Conservation (phyloP, 1,284 basidiomycete species). For the Austroboletus niveus region DNA sequence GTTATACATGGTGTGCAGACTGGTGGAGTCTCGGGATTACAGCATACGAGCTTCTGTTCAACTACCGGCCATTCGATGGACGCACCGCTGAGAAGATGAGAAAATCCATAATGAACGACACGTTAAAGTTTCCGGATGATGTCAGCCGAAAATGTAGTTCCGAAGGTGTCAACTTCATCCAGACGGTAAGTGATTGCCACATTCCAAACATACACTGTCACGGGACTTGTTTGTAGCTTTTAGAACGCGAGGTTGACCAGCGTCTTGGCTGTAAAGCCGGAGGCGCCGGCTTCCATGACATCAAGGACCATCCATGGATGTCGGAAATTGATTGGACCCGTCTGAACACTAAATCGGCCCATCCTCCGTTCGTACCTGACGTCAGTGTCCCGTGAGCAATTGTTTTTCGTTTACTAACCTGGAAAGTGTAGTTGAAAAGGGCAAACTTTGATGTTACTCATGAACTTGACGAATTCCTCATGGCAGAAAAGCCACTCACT, state of each 20-base stretch:
- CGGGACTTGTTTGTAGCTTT: conserved; percentile 51
- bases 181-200: conserved; percentile 42
- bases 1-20: conserved; percentile 88
- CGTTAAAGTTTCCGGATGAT: conserved; percentile 62
- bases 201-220: conserved; percentile 13
- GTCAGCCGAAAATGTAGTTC: conserved; percentile 45
- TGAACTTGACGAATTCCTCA: conserved; percentile 93
- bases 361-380: conserved; percentile 90
- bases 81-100: conserved; percentile 83
- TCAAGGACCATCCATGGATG: conserved; percentile 89
- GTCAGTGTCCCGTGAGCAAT: conserved; percentile 46
- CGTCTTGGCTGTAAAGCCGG: conserved; percentile 80
- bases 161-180: conserved; percentile 42
- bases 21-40: conserved; percentile 96
- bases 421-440: conserved; percentile 68
- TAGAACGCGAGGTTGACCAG: conserved; percentile 80
- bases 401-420: conserved; percentile 8
- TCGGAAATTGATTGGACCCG: conserved; percentile 76
- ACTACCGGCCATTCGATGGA: conserved; percentile 86
- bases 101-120: conserved; percentile 72
- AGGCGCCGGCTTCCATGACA: conserved; percentile 67
- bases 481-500: conserved; percentile 96
- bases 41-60: conserved; percentile 87
- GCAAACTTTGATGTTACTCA: conserved; percentile 98
- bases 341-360: conserved; percentile 71